A percentile compares a stretch with the other conserved stretches of the same genome.
Evolutionary conservation across 1,284 basidiomycete species (phyloP).

Genomic region (Sanghuangporus sanghuang): DNA sequence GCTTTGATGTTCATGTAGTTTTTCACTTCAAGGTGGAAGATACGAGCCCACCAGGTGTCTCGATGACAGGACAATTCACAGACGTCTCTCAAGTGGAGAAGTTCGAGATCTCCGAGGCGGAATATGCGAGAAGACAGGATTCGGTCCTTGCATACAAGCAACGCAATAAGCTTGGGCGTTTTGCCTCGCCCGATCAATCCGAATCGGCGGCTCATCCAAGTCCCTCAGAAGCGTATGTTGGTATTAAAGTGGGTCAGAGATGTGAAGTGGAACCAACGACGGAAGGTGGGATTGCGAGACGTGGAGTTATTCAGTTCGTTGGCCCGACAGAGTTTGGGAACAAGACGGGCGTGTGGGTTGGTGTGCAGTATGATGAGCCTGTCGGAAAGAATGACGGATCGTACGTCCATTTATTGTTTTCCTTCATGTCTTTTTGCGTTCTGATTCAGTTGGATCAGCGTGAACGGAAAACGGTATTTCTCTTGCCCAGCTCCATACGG

Average conservation of each 20-base stretch:
- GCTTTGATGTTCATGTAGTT: neutral
- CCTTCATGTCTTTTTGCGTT: neutral
- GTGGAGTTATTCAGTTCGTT: conserved; percentile 83
- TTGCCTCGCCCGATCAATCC: conserved; percentile 39
- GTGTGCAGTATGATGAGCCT: conserved; percentile 95
- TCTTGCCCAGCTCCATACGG: conserved; percentile 74
- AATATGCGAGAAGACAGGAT: conserved; percentile 80
- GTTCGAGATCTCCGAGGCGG: conserved; percentile 82
- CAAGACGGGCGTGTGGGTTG: conserved; percentile 73
- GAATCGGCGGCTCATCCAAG: neutral
- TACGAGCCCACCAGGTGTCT: conserved; percentile 61
- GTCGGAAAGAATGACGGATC: conserved; percentile 94
- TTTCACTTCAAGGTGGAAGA: conserved; percentile 63
- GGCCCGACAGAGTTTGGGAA: conserved; percentile 78
- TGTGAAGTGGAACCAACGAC: conserved; percentile 77
- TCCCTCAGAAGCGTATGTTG: conserved; percentile 14
- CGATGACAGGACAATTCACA: conserved; percentile 74
- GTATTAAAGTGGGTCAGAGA: conserved; percentile 64
- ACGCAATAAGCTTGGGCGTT: conserved; percentile 85
- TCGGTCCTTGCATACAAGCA: conserved; percentile 91
- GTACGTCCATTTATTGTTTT: conserved; percentile 44
- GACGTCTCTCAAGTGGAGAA: conserved; percentile 89
- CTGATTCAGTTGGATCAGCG: conserved; percentile 40
- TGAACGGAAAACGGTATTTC: conserved; percentile 86
- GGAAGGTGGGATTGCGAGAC: conserved; percentile 56